Conservation (phyloP, 2,329 filamentous ascomycete genomes). For the Alternaria panax region DNA sequence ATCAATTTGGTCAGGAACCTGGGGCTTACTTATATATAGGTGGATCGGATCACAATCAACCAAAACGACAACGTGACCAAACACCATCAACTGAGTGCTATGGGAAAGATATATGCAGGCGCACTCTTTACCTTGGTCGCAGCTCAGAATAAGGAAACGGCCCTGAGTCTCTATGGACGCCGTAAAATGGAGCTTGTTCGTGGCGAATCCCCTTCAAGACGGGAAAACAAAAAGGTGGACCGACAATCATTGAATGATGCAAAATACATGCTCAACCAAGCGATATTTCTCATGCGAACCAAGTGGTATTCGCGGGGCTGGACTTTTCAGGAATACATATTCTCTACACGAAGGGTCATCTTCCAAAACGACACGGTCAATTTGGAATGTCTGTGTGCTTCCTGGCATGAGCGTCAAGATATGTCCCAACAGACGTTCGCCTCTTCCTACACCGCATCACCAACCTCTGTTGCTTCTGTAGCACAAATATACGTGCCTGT, state of each 20-base stretch:
- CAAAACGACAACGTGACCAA: conserved; percentile 16
- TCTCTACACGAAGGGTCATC: conserved; percentile 19
- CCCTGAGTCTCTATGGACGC: conserved; percentile 4
- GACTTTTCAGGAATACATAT: conserved; percentile 28
- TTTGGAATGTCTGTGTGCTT: conserved; percentile 22
- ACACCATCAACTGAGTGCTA: conserved; percentile 15
- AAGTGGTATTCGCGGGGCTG: conserved; percentile 24
- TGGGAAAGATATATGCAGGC: conserved; percentile 24
- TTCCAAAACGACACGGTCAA: conserved; percentile 23
- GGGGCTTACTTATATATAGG: conserved; percentile 14
- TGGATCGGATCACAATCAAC: conserved; percentile 17
- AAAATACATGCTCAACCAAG: conserved; percentile 4
- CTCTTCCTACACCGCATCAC: not conserved
- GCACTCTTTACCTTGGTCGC: conserved; percentile 22
- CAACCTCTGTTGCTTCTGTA: not conserved
- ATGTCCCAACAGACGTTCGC: not conserved
- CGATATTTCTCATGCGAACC: conserved; percentile 12
- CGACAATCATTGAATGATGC: not conserved
- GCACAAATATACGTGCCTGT: not conserved
- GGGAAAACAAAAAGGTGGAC: not conserved
- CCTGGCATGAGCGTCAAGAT: conserved; percentile 18
- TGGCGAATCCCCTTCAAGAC: not conserved
- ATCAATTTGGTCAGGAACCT: conserved; percentile 11
- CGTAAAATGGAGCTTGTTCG: not conserved
- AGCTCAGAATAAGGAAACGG: conserved; percentile 16